Base-by-base conservation (phyloP, 2,329 filamentous ascomycete species). In the Fusarium dlaminii region DNA sequence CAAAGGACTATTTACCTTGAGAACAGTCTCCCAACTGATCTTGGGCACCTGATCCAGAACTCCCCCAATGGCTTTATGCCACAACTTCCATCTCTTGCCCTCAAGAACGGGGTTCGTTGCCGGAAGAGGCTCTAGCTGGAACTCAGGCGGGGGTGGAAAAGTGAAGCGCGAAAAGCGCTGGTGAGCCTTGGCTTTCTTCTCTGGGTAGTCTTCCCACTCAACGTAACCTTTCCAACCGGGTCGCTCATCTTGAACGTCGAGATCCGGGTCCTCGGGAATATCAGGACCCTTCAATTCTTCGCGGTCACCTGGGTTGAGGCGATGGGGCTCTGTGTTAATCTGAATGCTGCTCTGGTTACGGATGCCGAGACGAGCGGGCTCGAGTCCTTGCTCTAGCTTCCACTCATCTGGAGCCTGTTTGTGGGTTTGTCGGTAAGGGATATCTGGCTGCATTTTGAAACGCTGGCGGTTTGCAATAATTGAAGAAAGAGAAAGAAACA, bases 191-290 rank as follows among this genome's bases (percentile, higher is more conserved):
- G 84, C 85, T 76, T 91, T 92, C 80, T 92, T 93, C 51, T 92
- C 89, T 0, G 91, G 91, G 60, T 92, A 91, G 20, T 89, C 86
- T 77, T 93, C 91, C 91, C 90, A 93, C 75, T 93, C 91, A 12
- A 94, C 85, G 68, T 92, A 93, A 5, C 89, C 77, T 22, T 14
- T 80, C 79, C 81, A 83, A 0, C 81, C 82, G 6, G 81, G 77
- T 3, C 78, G 61, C 51, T 81, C 80, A 14, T 46, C 45, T 11
- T 62, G 36, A 3, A 79, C 80, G 9, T 80, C 73, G 6, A 73
- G 72, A 5, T 77, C 63, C 0, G 66, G 81, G 57, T 87, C 77
- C 6, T 82, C 84, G 3, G 86, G 42, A 18, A 48, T 34, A 12
- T 40, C 37, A 0, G 43, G 2, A 3, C n/a, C 45, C 4, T 40